Evolutionary conservation across 371 early-diverging fungal genomes (phyloP).

Genomic region (Haplosporangium sp.): DNA sequence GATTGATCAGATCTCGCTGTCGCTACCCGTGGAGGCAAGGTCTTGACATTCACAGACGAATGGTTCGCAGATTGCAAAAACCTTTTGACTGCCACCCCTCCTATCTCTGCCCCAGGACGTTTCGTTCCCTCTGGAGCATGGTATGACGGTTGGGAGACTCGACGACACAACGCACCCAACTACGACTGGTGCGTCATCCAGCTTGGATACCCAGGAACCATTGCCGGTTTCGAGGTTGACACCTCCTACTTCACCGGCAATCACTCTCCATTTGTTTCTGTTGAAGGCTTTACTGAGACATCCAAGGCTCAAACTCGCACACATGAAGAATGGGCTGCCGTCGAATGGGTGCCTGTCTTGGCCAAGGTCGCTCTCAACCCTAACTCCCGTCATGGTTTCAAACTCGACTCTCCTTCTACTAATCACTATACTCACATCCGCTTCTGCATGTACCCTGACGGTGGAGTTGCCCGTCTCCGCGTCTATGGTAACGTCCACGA

Average conservation of each 20-base stretch:
- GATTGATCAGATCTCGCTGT: slow-evolving; percentile 75
- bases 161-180: slow-evolving; percentile 76
- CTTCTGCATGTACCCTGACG: slow-evolving; percentile 88
- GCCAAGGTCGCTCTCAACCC: slow-evolving; percentile 72
- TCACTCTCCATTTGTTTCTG: slow-evolving; percentile 77
- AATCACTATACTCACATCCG: slow-evolving; percentile 77
- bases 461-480: slow-evolving; percentile 88
- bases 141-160: slow-evolving; percentile 89
- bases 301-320: slow-evolving; percentile 31
- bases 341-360: slow-evolving; percentile 80
- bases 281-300: slow-evolving; percentile 73
- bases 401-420: slow-evolving; percentile 61
- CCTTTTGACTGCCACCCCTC: slow-evolving; percentile 77
- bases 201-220: slow-evolving; percentile 84
- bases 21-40: slow-evolving; percentile 70
- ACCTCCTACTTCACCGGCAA: slow-evolving; percentile 88
- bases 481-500: slow-evolving; percentile 86
- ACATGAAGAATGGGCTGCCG: slow-evolving; percentile 41
- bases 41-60: slow-evolving; percentile 84
- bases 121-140: slow-evolving; percentile 75
- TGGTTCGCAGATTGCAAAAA: slow-evolving; percentile 86
- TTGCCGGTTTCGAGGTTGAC: slow-evolving; percentile 87
- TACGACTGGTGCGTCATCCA: slow-evolving; percentile 82
- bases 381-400: slow-evolving; percentile 75
- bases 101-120: slow-evolving; percentile 69